Base-by-base conservation (phyloP, 352 stramenopile genomes). In the Phytophthora kernoviae region DNA sequence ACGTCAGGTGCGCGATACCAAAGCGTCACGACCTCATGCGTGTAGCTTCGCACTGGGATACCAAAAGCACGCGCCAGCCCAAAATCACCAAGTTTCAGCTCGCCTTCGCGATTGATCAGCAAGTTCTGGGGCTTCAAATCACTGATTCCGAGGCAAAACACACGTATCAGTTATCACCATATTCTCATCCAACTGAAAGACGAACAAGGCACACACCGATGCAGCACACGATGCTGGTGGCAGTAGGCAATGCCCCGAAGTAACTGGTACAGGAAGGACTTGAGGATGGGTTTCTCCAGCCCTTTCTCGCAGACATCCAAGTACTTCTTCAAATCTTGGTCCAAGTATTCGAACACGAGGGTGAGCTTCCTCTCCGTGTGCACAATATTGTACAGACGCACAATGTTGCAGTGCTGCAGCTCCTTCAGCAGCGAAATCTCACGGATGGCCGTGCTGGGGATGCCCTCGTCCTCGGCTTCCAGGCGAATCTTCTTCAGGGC, bases 291-390 rank as follows among this genome's bases (percentile, higher is more conserved):
- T 58, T 76, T 87, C 58, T 99, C 97, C 17, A 99, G 81, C 4
- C 97, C 97, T 24, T 96, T 97, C 72, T 99, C 97, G 73, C 96
- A 99, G 37, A 99, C 92, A 68, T 99, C 98, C 26, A 99, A 79
- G 75, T 99, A 99, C 74, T 99, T 99, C 78, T 99, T 99, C 15
- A 99, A 83, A 76, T 99, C 98, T 75, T 99, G 96, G 73, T 99
- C 98, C 21, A 99, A 75, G 77, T 98, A 99, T 84, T 99, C 98
- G 77, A 99, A 99, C 15, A 99, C 98, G 14, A 99, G 87, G 48
- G 97, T 99, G 43, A 99, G 85, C 75, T 99, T 98, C 33, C 92
- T 81, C 73, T 99, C 97, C 39, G 96, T 99, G 84, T 99, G 98
- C 54, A 99, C 97, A 12, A 99, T 98, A 78, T 99, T 98, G 84